phyloP scores from a whole-genome alignment of 2,329 filamentous ascomycete species.

The Clonostachys rosea region DNA sequence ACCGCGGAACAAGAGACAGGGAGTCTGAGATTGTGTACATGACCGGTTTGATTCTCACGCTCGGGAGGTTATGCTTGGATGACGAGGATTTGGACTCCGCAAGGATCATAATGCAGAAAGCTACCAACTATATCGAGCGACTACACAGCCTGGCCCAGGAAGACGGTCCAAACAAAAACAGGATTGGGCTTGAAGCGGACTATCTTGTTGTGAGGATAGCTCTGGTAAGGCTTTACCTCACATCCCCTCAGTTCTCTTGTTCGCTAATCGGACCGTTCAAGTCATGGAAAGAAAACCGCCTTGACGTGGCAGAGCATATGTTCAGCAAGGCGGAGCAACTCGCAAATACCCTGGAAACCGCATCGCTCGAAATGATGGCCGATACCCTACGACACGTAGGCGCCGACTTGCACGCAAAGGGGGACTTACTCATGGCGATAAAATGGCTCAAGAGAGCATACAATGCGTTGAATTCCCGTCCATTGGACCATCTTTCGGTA shows the following conservation, averaged over 20 bases:
- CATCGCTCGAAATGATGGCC: conserved; percentile 55
- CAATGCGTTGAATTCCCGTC: conserved; percentile 49
- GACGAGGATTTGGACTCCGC: conserved; percentile 51
- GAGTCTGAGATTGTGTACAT: conserved; percentile 46
- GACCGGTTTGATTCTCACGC: conserved; percentile 63
- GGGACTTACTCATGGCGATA: conserved; percentile 49
- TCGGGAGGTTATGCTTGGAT: conserved; percentile 49
- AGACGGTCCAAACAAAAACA: neutral
- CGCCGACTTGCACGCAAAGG: conserved; percentile 45
- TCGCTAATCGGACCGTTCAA: conserved; percentile 25
- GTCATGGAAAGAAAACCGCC: conserved; percentile 69
- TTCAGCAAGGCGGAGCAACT: conserved; percentile 53
- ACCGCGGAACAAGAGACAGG: conserved; percentile 12
- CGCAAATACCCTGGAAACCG: conserved; percentile 32
- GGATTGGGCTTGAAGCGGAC: conserved; percentile 44
- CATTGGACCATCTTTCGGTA: conserved; percentile 49
- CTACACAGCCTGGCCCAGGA: neutral
- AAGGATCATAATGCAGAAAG: conserved; percentile 57
- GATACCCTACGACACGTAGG: conserved; percentile 73
- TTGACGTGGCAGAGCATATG: conserved; percentile 76
- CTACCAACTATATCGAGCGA: conserved; percentile 45
- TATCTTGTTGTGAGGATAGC: conserved; percentile 63
- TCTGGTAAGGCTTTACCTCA: conserved; percentile 45
- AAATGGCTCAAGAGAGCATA: conserved; percentile 73
- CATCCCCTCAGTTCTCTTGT: conserved; percentile 5